A percentile compares a stretch with the other conserved stretches of the same genome.
Conservation (phyloP, 2,329 filamentous ascomycete genomes). For the Tothia fuscella region DNA sequence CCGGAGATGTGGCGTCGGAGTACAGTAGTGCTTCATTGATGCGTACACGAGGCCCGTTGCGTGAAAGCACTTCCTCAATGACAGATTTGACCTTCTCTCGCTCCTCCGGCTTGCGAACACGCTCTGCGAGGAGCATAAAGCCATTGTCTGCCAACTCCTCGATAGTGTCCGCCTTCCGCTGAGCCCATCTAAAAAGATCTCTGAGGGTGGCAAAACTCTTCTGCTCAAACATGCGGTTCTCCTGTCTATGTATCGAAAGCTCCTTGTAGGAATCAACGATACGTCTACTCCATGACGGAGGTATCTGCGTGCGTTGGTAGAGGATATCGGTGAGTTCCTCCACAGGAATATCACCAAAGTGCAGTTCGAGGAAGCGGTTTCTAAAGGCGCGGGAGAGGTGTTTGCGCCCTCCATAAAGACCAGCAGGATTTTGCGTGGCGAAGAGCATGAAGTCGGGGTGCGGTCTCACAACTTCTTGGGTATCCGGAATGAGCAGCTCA, state of each 20-base stretch:
- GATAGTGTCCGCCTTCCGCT: slow-evolving; percentile 70
- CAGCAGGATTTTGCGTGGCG: slow-evolving; percentile 92
- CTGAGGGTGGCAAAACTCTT: slow-evolving; percentile 94
- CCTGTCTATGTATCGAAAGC: slow-evolving; percentile 78
- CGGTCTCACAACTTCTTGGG: slow-evolving; percentile 82
- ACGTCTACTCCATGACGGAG: slow-evolving; percentile 77
- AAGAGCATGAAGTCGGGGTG: slow-evolving; percentile 97
- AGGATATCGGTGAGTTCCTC: slow-evolving; percentile 86
- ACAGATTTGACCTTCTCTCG: slow-evolving; percentile 71
- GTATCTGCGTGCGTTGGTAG: slow-evolving; percentile 75
- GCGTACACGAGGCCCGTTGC: slow-evolving; percentile 45
- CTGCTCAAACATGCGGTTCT: slow-evolving; percentile 85
- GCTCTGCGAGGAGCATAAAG: slow-evolving; percentile 90
- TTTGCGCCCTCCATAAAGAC: slow-evolving; percentile 90
- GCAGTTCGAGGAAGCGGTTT: slow-evolving; percentile 91
- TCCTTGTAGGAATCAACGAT: slow-evolving; percentile 94
- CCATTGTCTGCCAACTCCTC: slow-evolving; percentile 86
- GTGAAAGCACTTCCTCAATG: slow-evolving; percentile 77
- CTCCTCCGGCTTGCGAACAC: slow-evolving; percentile 85
- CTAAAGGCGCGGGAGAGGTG: slow-evolving; percentile 87
- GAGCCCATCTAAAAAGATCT: slow-evolving; percentile 92
- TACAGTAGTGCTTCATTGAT: slow-evolving; percentile 69
- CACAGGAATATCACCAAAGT: slow-evolving; percentile 96
- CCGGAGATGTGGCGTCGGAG: slow-evolving; percentile 29
- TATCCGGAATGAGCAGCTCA: slow-evolving; percentile 90